Conservation (phyloP, 2,329 filamentous ascomycete species). For the Ophiognomonia clavigignenti-juglandacearum region DNA sequence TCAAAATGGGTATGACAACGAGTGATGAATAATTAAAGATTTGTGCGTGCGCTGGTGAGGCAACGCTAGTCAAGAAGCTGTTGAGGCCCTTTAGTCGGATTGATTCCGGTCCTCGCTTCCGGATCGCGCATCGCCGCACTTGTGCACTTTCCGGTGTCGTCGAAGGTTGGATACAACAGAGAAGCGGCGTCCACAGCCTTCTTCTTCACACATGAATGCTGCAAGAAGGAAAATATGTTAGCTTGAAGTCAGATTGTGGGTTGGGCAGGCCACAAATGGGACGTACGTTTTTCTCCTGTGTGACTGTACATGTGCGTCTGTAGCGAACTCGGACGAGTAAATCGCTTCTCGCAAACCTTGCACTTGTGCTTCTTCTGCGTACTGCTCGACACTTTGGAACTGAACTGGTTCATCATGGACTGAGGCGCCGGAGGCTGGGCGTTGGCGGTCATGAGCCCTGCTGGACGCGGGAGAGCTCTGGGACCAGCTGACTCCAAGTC, state of each 20-base stretch:
- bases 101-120: conserved; percentile 57
- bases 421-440: conserved; percentile 76
- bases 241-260: background rate
- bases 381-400: conserved; percentile 90
- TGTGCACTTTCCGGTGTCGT: conserved; percentile 94
- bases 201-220: conserved; percentile 93
- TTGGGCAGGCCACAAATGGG: background rate
- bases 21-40: no score
- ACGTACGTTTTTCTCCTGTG: conserved; percentile 95
- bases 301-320: conserved; percentile 99
- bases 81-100: conserved; percentile 41
- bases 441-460: conserved; percentile 53
- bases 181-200: conserved; percentile 92
- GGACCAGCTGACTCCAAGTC: conserved; percentile 75
- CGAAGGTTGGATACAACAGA: conserved; percentile 95
- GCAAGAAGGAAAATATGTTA: conserved; percentile 14
- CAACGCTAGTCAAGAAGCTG: conserved; percentile 18
- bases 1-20: no score
- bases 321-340: conserved; percentile 87
- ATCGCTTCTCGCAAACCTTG: conserved; percentile 97
- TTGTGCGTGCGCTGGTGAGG: conserved; percentile 15
- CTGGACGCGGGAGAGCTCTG: conserved; percentile 77
- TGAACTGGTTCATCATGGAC: conserved; percentile 99
- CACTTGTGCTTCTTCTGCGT: conserved; percentile 99
- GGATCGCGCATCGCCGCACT: conserved; percentile 59